Evolutionary conservation across 2,329 filamentous ascomycete genomes (phyloP), one percentile per base, ranked within the genome.

Genomic region (Xylaria sp.): DNA sequence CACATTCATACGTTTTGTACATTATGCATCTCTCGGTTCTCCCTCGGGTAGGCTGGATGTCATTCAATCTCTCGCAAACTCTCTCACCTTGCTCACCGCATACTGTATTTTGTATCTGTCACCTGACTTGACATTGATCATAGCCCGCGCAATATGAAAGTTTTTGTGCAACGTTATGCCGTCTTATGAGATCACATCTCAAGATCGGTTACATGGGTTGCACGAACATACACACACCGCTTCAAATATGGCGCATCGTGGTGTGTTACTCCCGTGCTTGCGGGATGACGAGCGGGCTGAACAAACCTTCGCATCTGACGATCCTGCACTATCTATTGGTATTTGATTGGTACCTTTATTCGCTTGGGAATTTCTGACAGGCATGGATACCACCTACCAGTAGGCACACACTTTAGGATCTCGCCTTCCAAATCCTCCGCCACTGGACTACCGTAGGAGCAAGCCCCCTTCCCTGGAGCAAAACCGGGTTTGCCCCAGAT

Each of bases 211-310:
- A 44, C 50, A 23, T 25, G 42, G 29, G 44, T 35, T 35, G n/a
- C 54, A 32, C n/a, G 59, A 68, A 55, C 35, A 16, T 4, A 63
- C 62, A 66, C 65, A 63, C 65, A 66, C 69, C 62, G 65, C 66
- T 27, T 68, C 23, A 44, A 27, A 32, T 5, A 40, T 50, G 44
- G 53, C 35, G 32, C n/a, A 47, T 29, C 5, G 58, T 62, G 60
- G 32, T 50, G 44, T 40, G 48, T 25, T 47, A 40, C 32, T 23
- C 54, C 63, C 37, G 58, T 63, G 58, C 51, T n/a, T 61, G 53
- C 37, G 53, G 53, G 59, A 68, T 59, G 44, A 37, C 40, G 51
- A 50, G 58, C 37, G 42, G 58, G 37, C 53, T 47, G 51, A 59
- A 25, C 23, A 25, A 13, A 51, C 37, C 44, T 47, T 40, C 37